Conservation (phyloP, 805 yeast genomes). For the Dipodascopsis uninucleata region DNA sequence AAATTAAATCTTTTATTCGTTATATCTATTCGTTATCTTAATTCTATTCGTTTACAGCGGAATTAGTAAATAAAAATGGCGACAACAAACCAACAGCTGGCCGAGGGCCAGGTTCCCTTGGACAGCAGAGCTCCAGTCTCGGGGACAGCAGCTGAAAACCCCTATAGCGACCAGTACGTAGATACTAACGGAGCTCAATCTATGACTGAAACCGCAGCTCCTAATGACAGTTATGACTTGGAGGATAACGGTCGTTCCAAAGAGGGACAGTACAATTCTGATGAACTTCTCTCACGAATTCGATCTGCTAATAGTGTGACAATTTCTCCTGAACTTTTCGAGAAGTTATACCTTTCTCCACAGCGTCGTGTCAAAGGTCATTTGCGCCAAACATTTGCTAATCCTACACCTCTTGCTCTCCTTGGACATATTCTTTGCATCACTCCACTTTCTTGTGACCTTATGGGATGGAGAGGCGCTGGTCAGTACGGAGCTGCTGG, state of each 20-base stretch:
- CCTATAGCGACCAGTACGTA: too few species aligned
- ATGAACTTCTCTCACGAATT: conserved; percentile 26
- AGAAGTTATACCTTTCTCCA: conserved; percentile 27
- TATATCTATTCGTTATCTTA: too few species aligned
- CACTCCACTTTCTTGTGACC: conserved; percentile 26
- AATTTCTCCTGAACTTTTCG: conserved; percentile 29
- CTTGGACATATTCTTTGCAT: conserved; percentile 20
- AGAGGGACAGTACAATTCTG: conserved; percentile 7
- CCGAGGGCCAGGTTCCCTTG: too few species aligned
- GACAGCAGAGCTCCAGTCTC: too few species aligned
- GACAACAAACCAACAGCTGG: too few species aligned
- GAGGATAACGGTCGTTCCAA: too few species aligned
- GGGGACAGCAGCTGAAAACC: too few species aligned
- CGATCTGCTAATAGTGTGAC: conserved; percentile 25
- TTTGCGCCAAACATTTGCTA: conserved; percentile 26
- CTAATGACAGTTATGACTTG: conserved; percentile 9
- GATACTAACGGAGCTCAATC: too few species aligned
- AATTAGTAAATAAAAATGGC: too few species aligned
- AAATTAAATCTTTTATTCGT: too few species aligned
- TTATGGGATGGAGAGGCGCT: conserved; percentile 27
- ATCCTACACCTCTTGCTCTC: conserved; percentile 28
- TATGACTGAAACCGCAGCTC: too few species aligned
- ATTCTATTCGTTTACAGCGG: too few species aligned
- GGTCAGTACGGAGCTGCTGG: conserved; percentile 28
- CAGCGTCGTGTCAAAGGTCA: conserved; percentile 18